A percentile compares a stretch with the other conserved stretches of the same genome.
Conservation (phyloP, 2,329 filamentous ascomycete genomes). For the Cladophialophora bantiana region DNA sequence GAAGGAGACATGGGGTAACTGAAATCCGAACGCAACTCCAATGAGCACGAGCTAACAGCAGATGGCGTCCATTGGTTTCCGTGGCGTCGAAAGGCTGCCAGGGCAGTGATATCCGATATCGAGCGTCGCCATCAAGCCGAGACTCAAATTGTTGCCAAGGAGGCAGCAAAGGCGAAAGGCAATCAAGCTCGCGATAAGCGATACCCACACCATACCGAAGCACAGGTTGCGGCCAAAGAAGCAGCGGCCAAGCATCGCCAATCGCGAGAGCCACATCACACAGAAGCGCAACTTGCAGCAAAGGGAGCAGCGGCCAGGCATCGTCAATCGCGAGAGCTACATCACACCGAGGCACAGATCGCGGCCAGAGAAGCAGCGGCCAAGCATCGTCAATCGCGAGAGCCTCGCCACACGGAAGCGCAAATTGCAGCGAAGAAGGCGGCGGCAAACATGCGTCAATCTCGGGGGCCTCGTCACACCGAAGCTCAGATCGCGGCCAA, state of each 20-base stretch:
- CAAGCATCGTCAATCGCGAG: constrained; percentile 12
- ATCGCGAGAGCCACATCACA: constrained; percentile 19
- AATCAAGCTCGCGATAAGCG: constrained; percentile 20
- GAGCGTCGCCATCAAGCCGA: constrained; percentile 24
- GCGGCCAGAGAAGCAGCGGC: constrained; percentile 21
- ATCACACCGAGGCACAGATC: constrained; percentile 28
- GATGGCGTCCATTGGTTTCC: constrained; percentile 19
- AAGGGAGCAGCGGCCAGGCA: constrained; percentile 17
- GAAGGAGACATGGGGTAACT: constrained; percentile 19
- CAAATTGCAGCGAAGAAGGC: constrained; percentile 26
- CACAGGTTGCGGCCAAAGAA: constrained; percentile 26
- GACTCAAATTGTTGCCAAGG: constrained; percentile 12
- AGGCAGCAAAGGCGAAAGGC: constrained; percentile 21
- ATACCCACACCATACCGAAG: constrained; percentile 24
- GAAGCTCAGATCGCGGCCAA: constrained; percentile 31
- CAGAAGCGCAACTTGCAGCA: constrained; percentile 16
- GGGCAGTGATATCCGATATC: constrained; percentile 17
- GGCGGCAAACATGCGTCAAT: constrained; percentile 13
- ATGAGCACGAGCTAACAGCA: neutral
- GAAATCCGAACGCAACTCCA: neutral
- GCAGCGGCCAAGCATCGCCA: constrained; percentile 14
- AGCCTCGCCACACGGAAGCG: constrained; percentile 20
- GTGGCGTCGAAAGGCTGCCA: constrained; percentile 21
- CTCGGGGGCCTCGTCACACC: constrained; percentile 22
- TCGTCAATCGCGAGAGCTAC: neutral